Evolutionary conservation across 106 monocot genomes (phyloP).

Genomic region (Acorus calamus): DNA sequence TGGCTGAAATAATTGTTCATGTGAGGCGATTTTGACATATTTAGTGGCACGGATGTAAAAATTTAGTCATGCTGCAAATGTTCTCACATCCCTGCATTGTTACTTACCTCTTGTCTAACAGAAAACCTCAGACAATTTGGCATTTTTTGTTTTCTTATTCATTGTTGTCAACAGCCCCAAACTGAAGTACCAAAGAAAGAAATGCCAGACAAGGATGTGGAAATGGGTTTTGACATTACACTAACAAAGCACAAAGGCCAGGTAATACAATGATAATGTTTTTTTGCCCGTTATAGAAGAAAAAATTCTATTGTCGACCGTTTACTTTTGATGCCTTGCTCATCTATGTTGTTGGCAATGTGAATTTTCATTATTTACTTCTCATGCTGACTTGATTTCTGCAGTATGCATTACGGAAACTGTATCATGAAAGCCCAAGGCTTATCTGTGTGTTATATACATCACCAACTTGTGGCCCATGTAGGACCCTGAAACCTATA

Average conservation of each 20-base stretch:
- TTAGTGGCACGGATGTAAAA: too few species aligned
- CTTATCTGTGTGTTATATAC: conserved; percentile 85
- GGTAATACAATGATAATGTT: conserved; percentile 21
- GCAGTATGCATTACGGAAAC: conserved; percentile 92
- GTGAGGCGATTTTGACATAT: too few species aligned
- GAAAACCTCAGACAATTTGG: too few species aligned
- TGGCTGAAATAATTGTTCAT: too few species aligned
- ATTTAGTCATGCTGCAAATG: too few species aligned
- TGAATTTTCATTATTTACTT: neutral
- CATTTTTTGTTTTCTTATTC: neutral
- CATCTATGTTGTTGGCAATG: neutral
- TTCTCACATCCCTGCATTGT: too few species aligned
- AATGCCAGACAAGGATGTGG: conserved; percentile 58
- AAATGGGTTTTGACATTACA: conserved; percentile 83
- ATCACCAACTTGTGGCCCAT: conserved; percentile 95
- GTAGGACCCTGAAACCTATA: conserved; percentile 92
- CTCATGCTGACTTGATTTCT: conserved; percentile 12
- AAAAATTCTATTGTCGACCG: too few species aligned
- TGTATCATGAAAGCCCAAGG: conserved; percentile 98
- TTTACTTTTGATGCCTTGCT: too few species aligned
- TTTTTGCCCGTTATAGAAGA: too few species aligned
- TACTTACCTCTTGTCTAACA: too few species aligned
- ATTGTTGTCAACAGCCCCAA: conserved; percentile 45
- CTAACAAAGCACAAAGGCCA: conserved; percentile 90
- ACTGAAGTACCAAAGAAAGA: conserved; percentile 76